phyloP scores from a whole-genome alignment of 2,329 filamentous ascomycete species.

The Aspergillus bombycis region DNA sequence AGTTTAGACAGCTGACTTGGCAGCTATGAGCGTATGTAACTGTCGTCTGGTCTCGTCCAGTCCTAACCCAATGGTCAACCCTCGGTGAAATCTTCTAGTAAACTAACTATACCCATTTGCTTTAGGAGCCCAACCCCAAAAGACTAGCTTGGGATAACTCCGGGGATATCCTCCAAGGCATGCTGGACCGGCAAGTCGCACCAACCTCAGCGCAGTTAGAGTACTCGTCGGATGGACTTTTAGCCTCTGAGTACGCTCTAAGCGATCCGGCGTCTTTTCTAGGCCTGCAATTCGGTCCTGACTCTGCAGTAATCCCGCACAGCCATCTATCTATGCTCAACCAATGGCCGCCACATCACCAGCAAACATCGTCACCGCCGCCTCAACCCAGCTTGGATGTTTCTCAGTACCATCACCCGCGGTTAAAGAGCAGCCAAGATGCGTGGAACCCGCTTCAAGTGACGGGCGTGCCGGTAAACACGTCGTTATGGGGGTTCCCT shows the following conservation, averaged over 20 bases:
- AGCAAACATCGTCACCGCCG: constrained; percentile 21
- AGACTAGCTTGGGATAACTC: constrained; percentile 27
- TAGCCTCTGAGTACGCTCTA: constrained; percentile 20
- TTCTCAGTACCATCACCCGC: constrained; percentile 24
- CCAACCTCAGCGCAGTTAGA: constrained; percentile 19
- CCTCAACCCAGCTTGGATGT: constrained; percentile 24
- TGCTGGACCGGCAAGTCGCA: constrained; percentile 26
- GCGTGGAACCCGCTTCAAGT: constrained; percentile 39
- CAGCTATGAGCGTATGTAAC: background rate
- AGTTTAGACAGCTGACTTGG: background rate
- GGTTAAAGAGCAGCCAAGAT: constrained; percentile 29
- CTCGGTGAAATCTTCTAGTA: background rate
- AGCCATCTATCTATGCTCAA: constrained; percentile 24
- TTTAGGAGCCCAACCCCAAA: constrained; percentile 14
- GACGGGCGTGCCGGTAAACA: constrained; percentile 28
- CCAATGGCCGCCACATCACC: constrained; percentile 22
- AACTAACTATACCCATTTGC: constrained; percentile 9
- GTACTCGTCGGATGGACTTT: constrained; percentile 15
- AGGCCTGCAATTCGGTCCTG: constrained; percentile 30
- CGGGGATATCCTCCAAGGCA: constrained; percentile 37
- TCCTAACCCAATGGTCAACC: background rate
- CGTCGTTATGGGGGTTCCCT: constrained; percentile 16
- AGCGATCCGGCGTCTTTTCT: constrained; percentile 29
- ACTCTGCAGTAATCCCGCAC: constrained; percentile 24
- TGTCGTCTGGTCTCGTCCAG: background rate